phyloP scores from a whole-genome alignment of 1,284 basidiomycete genomes.

The Papiliotrema terrestris region DNA sequence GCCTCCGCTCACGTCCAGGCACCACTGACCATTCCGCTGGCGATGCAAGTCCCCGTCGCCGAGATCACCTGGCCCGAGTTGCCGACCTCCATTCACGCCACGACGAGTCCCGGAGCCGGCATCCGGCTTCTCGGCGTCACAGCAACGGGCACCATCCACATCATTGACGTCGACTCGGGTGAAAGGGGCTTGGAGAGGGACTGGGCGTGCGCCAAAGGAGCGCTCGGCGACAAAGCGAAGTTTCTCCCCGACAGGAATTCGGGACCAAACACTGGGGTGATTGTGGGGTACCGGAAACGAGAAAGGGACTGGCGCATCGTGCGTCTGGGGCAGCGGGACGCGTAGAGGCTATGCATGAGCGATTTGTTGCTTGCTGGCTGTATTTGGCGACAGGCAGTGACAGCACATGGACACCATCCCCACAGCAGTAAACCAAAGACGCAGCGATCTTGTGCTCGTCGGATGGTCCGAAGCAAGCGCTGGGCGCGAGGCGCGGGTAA shows the following conservation, averaged over 20 bases:
- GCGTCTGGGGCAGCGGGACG: no score
- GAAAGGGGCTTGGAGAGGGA: conserved; percentile 1
- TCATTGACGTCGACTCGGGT: neutral
- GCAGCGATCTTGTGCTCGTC: no score
- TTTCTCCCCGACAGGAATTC: neutral
- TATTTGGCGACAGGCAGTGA: no score
- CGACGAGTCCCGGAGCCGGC: neutral
- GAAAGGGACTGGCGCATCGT: no score
- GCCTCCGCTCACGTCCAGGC: neutral
- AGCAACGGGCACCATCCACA: neutral
- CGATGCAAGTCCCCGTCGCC: neutral
- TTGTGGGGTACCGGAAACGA: no score
- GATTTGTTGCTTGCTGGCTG: no score
- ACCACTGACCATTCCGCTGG: conserved; percentile 1
- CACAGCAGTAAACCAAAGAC: no score
- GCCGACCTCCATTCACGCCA: neutral
- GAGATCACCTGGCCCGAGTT: conserved; percentile 4
- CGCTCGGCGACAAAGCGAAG: neutral
- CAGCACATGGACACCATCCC: no score
- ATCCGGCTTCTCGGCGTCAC: neutral
- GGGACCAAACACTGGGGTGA: neutral
- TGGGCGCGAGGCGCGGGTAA: neutral
- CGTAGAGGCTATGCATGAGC: no score
- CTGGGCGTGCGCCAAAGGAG: neutral
- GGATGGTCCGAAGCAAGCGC: neutral